Evolutionary conservation across 148 eudicot genomes (phyloP).

Genomic region (Dysphania ambrosioides): DNA sequence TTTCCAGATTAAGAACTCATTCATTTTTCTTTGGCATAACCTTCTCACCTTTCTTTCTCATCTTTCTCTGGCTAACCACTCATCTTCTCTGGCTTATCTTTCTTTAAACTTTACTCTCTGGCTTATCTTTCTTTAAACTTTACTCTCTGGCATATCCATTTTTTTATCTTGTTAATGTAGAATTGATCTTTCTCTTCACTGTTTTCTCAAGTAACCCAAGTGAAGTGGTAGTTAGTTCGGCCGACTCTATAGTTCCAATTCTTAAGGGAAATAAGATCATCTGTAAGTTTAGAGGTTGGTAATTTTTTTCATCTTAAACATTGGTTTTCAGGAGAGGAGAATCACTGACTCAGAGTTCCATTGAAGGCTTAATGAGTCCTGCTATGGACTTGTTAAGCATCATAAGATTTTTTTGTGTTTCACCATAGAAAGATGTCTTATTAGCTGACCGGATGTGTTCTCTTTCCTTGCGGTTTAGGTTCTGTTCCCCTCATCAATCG

Average conservation of each 20-base stretch:
- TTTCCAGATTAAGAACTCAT: conserved; percentile 48
- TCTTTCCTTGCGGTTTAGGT: not conserved
- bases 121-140: no score
- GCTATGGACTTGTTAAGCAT: no score
- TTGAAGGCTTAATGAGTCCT: not conserved
- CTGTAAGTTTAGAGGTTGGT: conserved; percentile 60
- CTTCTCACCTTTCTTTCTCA: no score
- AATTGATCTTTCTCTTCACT: conserved; percentile 19
- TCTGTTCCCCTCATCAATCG: conserved; percentile 26
- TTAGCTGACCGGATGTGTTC: no score
- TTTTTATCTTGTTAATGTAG: no score
- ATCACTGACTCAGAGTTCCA: no score
- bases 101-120: no score
- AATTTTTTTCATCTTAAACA: not conserved
- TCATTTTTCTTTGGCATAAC: not conserved
- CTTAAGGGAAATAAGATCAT: conserved; percentile 47
- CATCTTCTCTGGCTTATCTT: no score
- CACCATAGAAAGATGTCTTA: no score
- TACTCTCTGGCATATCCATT: no score
- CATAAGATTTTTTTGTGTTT: no score
- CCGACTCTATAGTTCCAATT: conserved; percentile 68
- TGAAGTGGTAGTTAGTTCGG: conserved; percentile 69
- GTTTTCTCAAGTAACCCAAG: conserved; percentile 59
- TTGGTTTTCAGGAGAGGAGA: not conserved
- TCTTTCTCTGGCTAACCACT: no score